These are phyloP conservation scores for Xylariaceae sp. DNA, from an alignment of 2,329 filamentous ascomycete genomes.

Conservation along the genomic window DNA sequence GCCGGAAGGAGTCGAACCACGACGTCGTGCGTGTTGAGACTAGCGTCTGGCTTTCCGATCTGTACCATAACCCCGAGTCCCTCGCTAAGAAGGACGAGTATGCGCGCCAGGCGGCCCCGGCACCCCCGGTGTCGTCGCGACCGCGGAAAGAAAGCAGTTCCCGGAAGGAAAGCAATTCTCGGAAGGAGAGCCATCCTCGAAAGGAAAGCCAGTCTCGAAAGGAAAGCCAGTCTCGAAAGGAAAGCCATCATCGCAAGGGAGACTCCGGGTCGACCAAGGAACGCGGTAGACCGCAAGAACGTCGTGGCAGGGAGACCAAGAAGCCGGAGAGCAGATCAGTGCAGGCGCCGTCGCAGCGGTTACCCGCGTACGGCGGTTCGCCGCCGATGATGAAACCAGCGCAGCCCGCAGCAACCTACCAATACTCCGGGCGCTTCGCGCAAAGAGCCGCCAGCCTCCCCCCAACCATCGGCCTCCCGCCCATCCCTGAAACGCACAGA, in stretches of 20 bases:
- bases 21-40: slow-evolving; percentile 6
- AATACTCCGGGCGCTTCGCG: background rate
- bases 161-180: background rate
- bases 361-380: slow-evolving; percentile 6
- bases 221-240: background rate
- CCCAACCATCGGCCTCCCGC: slow-evolving; percentile 10
- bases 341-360: background rate
- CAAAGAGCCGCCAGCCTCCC: slow-evolving; percentile 3
- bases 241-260: background rate
- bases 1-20: slow-evolving; percentile 4
- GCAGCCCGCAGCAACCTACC: slow-evolving; percentile 11
- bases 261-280: background rate
- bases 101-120: slow-evolving; percentile 13
- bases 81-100: slow-evolving; percentile 19
- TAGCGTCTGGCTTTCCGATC: slow-evolving; percentile 24
- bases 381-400: slow-evolving; percentile 10
- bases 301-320: background rate
- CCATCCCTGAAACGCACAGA: background rate
- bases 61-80: slow-evolving; percentile 23
- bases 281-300: background rate
- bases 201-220: background rate
- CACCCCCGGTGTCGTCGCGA: slow-evolving; percentile 19
- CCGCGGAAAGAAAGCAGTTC: background rate
- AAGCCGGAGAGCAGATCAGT: background rate
- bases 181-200: background rate